Base-by-base conservation (phyloP, 805 yeast genomes). In the Saccharomyces eubayanus region DNA sequence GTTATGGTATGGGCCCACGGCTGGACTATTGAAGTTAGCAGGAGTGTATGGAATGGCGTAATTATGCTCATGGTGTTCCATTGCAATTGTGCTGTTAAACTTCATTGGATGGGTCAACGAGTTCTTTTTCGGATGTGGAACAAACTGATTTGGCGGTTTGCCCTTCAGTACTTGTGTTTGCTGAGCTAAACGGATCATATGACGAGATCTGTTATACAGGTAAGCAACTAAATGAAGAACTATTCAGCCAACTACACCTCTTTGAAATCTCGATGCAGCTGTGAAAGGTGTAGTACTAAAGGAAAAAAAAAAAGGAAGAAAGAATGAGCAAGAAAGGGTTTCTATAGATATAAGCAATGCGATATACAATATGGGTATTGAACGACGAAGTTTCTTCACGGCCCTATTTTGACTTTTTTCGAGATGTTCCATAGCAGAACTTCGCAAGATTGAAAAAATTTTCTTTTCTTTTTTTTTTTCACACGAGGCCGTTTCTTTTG, bases 61-160 rank as follows among this genome's bases (percentile, higher is more conserved):
- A 31, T 41, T 46, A 14, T 8, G 43, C 9, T 36, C 43, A 36
- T 55, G 58, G 53, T 73, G 65, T 46, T 72, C 74, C 48, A 69
- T 55, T 6, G 72, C 63, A 27, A 67, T 69, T 1, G 72, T 59
- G 46, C 64, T 65, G 61, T 73, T 72, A 57, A 71, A 69, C 59
- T 74, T 63, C 54, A 72, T 65, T 12, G 74, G 66, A 53, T 70
- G 70, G 59, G 72, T 72, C 43, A 72, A 59, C 2, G 74, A 69
- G 59, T 69, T 70, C 60, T 73, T 69, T 8, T 73, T 69, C 12
- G 65, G 60, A 3, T 72, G 67, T 41, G 69, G 63, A 31, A 72
- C 74, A 47, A 73, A 70, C 56, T 73, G 76, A 55, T 70, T 71
- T 24, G 76, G 67, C 45, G 73, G 59, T 53, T 75, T 72, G 51